A percentile compares a stretch with the other conserved stretches of the same genome.
These are phyloP conservation scores for Lactuca sativa DNA, from an alignment of 129 eudicot genomes.

Conservation along the genomic window DNA sequence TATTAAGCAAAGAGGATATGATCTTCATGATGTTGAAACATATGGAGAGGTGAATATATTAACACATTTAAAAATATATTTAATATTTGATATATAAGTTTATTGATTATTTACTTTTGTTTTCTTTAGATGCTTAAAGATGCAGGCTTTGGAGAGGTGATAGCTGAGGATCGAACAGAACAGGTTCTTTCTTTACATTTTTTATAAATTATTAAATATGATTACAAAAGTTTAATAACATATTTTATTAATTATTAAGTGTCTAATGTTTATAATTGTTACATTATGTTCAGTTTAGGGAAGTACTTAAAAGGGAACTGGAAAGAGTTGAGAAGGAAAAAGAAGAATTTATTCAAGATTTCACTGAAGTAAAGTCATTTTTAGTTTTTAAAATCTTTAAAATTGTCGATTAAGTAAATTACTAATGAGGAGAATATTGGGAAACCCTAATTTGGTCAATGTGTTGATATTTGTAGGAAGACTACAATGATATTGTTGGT, in stretches of 20 bases:
- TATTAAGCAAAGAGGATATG: slow-evolving; percentile 96
- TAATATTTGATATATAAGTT: neutral
- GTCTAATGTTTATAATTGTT: neutral
- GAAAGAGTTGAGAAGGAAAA: slow-evolving; percentile 72
- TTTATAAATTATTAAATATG: too few species aligned
- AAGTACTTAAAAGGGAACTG: slow-evolving; percentile 76
- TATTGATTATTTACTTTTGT: slow-evolving; percentile 1
- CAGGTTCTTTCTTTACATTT: slow-evolving; percentile 48
- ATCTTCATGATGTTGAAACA: slow-evolving; percentile 85
- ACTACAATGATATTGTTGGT: slow-evolving; percentile 90
- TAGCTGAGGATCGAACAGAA: slow-evolving; percentile 92
- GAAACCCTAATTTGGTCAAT: too few species aligned
- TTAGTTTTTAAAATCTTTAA: neutral
- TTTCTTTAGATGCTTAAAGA: slow-evolving; percentile 78
- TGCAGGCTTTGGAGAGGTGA: slow-evolving; percentile 79
- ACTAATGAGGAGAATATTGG: too few species aligned
- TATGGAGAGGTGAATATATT: slow-evolving; percentile 71
- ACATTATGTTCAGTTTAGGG: slow-evolving; percentile 54
- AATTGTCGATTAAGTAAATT: neutral
- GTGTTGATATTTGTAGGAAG: slow-evolving; percentile 49
- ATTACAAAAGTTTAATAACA: too few species aligned
- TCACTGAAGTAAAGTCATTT: slow-evolving; percentile 62
- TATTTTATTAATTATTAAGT: neutral
- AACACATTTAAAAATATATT: neutral
- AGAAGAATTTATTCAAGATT: slow-evolving; percentile 73